phyloP scores from a whole-genome alignment of 768 basidiomycete genomes.

The Mycena floridula region DNA sequence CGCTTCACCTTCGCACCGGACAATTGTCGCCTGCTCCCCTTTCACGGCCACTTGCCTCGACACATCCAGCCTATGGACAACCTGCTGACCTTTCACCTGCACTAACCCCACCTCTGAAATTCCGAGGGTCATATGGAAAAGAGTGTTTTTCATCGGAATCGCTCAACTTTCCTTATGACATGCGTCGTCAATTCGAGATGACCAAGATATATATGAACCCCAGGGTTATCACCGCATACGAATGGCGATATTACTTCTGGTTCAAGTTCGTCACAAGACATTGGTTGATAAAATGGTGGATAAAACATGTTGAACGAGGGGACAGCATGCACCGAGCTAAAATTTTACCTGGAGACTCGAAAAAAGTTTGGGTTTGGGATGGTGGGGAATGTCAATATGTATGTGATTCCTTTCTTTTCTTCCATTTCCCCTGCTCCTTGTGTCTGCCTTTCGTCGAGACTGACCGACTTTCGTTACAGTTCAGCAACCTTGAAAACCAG shows the following conservation, averaged over 20 bases:
- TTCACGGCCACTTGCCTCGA: conserved; percentile 16
- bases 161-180: too few relatives aligned
- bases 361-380: conserved; percentile 25
- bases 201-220: too few relatives aligned
- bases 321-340: conserved; percentile 8
- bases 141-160: too few relatives aligned
- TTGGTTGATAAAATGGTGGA: conserved; percentile 34
- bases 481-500: too few relatives aligned
- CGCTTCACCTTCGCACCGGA: conserved; percentile 21
- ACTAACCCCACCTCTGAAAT: conserved; percentile 24
- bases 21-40: conserved; percentile 26
- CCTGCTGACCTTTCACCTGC: conserved; percentile 15
- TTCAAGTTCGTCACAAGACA: conserved; percentile 32
- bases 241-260: conserved; percentile 27
- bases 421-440: too few relatives aligned
- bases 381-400: conserved; percentile 28
- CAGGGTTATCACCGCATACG: conserved; percentile 30
- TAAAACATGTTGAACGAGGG: conserved; percentile 17
- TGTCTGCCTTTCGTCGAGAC: too few relatives aligned
- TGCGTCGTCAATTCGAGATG: too few relatives aligned
- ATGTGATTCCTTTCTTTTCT: too few relatives aligned
- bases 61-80: conserved; percentile 21
- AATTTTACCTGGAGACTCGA: conserved; percentile 29
- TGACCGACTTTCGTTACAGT: too few relatives aligned
- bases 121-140: too few relatives aligned